phyloP scores from a whole-genome alignment of 768 basidiomycete genomes.

The Wakefieldia striispora region DNA sequence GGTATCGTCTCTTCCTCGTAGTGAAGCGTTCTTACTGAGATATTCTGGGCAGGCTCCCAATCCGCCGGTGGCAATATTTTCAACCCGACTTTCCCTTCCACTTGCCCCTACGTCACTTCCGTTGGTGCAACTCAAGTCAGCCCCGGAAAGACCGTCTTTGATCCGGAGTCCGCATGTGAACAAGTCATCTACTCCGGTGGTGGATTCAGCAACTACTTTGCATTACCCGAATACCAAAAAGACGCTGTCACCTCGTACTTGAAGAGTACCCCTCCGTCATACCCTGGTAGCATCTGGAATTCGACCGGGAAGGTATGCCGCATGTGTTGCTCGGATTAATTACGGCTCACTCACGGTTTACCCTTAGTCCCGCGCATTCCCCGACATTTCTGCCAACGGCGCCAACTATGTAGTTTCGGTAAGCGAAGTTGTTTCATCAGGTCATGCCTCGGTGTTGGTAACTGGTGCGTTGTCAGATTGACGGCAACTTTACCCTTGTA shows the following conservation, averaged over 20 bases:
- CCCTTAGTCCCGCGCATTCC: constrained; percentile 52
- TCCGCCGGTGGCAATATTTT: constrained; percentile 52
- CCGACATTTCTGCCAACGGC: constrained; percentile 60
- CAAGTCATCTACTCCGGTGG: constrained; percentile 49
- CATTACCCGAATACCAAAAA: constrained; percentile 51
- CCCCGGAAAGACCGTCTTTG: constrained; percentile 40
- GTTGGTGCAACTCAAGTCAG: constrained; percentile 63
- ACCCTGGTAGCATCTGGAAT: constrained; percentile 42
- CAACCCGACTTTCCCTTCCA: constrained; percentile 49
- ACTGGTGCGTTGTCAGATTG: constrained; percentile 24
- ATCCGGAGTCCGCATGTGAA: constrained; percentile 46
- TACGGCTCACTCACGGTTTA: constrained; percentile 15
- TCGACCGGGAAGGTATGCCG: constrained; percentile 38
- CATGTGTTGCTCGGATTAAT: neutral
- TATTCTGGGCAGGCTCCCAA: constrained; percentile 22
- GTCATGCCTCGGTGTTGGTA: constrained; percentile 14
- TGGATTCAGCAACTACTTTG: constrained; percentile 56
- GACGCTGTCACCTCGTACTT: constrained; percentile 47
- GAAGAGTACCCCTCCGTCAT: constrained; percentile 39
- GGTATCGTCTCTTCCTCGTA: constrained; percentile 18
- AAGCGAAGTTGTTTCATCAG: neutral
- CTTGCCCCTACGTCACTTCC: constrained; percentile 65
- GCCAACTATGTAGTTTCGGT: constrained; percentile 32
- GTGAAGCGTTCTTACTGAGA: neutral
- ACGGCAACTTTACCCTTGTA: constrained; percentile 39